Conservation (phyloP, 2,329 filamentous ascomycete genomes). For the Hypoxylon sp. region DNA sequence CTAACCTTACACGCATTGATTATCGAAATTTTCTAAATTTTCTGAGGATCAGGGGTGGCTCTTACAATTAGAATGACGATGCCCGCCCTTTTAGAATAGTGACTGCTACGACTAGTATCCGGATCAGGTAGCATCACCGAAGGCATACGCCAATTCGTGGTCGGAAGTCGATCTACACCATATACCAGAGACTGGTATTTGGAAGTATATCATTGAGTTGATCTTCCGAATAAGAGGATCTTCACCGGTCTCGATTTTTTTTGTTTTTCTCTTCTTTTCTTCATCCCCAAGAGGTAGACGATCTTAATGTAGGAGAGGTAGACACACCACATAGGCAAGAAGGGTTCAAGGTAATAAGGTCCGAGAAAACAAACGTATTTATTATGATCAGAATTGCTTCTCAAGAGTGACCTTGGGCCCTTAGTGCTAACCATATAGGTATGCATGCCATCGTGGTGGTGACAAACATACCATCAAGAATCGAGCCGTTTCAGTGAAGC, state of each 20-base stretch:
- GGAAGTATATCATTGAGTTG: neutral
- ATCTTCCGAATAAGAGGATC: neutral
- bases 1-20: constrained; percentile 1
- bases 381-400: constrained; percentile 28
- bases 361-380: constrained; percentile 23
- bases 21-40: neutral
- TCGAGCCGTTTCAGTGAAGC: constrained; percentile 23
- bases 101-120: neutral
- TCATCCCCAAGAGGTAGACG: neutral
- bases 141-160: constrained; percentile 1
- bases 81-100: neutral
- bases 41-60: neutral
- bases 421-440: neutral
- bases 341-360: constrained; percentile 5
- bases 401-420: constrained; percentile 11
- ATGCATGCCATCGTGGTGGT: constrained; percentile 9
- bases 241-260: neutral
- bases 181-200: neutral
- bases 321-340: neutral
- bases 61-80: neutral
- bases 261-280: neutral
- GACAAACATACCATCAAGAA: constrained; percentile 5
- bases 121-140: constrained; percentile 7
- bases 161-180: neutral
- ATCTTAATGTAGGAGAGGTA: neutral